Percentiles rank a stretch among this genome's conserved stretches.
phyloP scores from a whole-genome alignment of 331 rosid species.

The Telfairia occidentalis region DNA sequence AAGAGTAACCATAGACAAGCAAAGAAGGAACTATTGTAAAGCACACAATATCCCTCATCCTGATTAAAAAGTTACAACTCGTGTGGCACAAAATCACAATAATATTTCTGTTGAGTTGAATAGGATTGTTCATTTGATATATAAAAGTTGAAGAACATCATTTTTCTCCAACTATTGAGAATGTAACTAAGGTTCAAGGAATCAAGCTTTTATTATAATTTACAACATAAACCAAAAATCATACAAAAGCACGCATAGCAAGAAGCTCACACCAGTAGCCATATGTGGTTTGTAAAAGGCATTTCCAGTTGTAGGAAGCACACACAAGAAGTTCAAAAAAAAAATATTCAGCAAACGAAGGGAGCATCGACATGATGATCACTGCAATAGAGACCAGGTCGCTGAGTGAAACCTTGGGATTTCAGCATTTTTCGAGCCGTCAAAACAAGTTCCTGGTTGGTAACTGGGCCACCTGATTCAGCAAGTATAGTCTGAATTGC shows the following conservation, averaged over 20 bases:
- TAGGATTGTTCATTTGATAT: not conserved
- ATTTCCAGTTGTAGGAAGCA: not conserved
- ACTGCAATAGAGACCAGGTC: slow-evolving; percentile 67
- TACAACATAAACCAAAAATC: not conserved
- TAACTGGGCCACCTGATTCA: slow-evolving; percentile 32
- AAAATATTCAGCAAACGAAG: slow-evolving; percentile 42
- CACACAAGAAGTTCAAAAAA: not conserved
- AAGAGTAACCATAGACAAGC: too few species aligned
- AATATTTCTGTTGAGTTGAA: too few species aligned
- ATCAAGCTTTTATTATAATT: not conserved
- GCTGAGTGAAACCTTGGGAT: slow-evolving; percentile 55
- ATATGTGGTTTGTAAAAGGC: not conserved
- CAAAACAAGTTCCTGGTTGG: slow-evolving; percentile 48
- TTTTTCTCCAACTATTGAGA: not conserved
- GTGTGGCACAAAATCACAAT: too few species aligned
- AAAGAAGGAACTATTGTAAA: too few species aligned
- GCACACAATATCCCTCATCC: too few species aligned
- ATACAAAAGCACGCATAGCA: not conserved
- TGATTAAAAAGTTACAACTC: too few species aligned
- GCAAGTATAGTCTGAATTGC: slow-evolving; percentile 44
- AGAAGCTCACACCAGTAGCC: not conserved
- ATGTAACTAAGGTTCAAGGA: not conserved
- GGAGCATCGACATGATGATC: slow-evolving; percentile 40
- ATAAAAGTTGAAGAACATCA: not conserved
- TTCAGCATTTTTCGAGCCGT: slow-evolving; percentile 43